Conservation (phyloP, 2,329 filamentous ascomycete genomes). For the Colletotrichum euphorbiae region DNA sequence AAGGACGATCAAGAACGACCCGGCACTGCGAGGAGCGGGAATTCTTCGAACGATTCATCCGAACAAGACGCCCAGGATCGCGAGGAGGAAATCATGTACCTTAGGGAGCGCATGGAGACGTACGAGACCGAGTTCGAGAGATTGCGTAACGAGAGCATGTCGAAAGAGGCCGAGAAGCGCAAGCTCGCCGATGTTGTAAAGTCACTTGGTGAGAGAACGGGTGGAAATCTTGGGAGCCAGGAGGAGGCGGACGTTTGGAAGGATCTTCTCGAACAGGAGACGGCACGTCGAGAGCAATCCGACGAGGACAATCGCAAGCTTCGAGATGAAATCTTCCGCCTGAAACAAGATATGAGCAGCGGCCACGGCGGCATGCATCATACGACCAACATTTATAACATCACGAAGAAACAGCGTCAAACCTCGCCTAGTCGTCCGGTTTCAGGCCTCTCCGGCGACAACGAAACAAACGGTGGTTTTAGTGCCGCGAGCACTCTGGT, state of each 20-base stretch:
- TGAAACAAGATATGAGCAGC: conserved; percentile 69
- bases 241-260: conserved; percentile 90
- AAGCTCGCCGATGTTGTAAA: conserved; percentile 84
- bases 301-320: conserved; percentile 89
- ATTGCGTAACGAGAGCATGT: conserved; percentile 80
- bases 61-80: conserved; percentile 74
- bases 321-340: conserved; percentile 83
- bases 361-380: conserved; percentile 59
- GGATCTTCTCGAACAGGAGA: conserved; percentile 92
- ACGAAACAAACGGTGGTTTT: conserved; percentile 63
- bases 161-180: conserved; percentile 86
- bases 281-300: conserved; percentile 85
- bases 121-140: conserved; percentile 87
- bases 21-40: conserved; percentile 67
- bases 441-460: conserved; percentile 62
- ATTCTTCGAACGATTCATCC: conserved; percentile 67
- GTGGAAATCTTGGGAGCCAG: conserved; percentile 63
- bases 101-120: conserved; percentile 87
- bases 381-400: conserved; percentile 75
- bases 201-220: conserved; percentile 61
- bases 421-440: conserved; percentile 62
- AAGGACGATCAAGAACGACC: conserved; percentile 73
- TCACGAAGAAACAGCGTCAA: conserved; percentile 65
- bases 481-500: conserved; percentile 75
- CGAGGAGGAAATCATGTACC: conserved; percentile 86